Percentiles rank a stretch among this genome's conserved stretches.
Evolutionary conservation across 495 filamentous ascomycete genomes (phyloP).

Genomic region (Coniosporium apollinis): DNA sequence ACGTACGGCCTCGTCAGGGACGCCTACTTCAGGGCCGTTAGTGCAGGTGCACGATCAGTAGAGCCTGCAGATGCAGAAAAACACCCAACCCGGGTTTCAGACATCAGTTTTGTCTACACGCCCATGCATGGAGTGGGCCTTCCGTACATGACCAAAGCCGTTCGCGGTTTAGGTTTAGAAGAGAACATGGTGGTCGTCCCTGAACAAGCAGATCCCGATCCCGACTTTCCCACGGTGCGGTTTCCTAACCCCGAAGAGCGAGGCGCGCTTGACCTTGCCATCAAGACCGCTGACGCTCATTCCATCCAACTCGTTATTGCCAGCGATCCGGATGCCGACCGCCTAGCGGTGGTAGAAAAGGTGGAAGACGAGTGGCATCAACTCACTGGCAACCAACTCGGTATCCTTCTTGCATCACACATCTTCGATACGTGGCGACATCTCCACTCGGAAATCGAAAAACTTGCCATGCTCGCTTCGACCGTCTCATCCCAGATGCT

Average conservation of each 20-base stretch:
- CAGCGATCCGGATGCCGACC: conserved; percentile 59
- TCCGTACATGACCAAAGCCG: conserved; percentile 26
- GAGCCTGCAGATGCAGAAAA: neutral
- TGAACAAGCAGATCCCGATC: conserved; percentile 37
- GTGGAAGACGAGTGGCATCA: conserved; percentile 39
- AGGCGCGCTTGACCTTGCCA: conserved; percentile 49
- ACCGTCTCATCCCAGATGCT: conserved; percentile 56
- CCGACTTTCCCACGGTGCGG: conserved; percentile 51
- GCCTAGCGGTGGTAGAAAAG: conserved; percentile 49
- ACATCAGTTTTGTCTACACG: conserved; percentile 44
- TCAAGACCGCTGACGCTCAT: conserved; percentile 33
- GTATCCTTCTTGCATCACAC: conserved; percentile 43
- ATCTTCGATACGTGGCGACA: conserved; percentile 33
- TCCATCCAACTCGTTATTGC: conserved; percentile 40
- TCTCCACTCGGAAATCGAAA: conserved; percentile 15
- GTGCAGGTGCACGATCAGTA: conserved; percentile 5
- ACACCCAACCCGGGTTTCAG: neutral
- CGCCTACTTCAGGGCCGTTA: conserved; percentile 16
- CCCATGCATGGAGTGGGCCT: conserved; percentile 55
- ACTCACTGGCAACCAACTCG: conserved; percentile 55
- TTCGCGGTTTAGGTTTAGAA: conserved; percentile 31
- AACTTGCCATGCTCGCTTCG: conserved; percentile 39
- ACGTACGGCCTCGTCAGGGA: conserved; percentile 19
- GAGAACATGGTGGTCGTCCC: conserved; percentile 22
- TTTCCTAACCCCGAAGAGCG: conserved; percentile 62